These are phyloP conservation scores for Penicillium brevicompactum DNA, from an alignment of 2,329 filamentous ascomycete genomes.

Conservation along the genomic window DNA sequence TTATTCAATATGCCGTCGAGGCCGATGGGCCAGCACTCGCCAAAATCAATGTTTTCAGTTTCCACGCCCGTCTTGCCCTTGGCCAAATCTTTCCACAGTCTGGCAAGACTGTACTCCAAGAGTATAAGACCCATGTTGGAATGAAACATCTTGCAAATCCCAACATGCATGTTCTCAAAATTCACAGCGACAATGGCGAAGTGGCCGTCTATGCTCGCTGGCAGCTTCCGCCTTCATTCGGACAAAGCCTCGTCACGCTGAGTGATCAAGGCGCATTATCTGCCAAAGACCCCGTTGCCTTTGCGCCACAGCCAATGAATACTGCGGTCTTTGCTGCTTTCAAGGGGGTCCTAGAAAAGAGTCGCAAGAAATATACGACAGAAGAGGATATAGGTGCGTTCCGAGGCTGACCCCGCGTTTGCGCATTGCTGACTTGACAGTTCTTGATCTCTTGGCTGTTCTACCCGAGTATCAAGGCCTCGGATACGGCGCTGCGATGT, in stretches of 20 bases:
- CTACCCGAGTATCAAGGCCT: constrained; percentile 47
- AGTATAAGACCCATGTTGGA: constrained; percentile 41
- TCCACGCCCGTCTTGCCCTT: constrained; percentile 43
- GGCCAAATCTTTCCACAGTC: constrained; percentile 43
- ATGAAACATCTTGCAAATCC: constrained; percentile 47
- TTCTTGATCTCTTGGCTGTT: constrained; percentile 52
- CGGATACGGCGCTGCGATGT: constrained; percentile 48
- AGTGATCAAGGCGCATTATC: constrained; percentile 46
- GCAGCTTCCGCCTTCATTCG: constrained; percentile 36
- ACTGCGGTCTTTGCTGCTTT: constrained; percentile 40
- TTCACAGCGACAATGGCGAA: constrained; percentile 37
- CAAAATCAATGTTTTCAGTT: constrained; percentile 51
- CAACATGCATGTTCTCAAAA: constrained; percentile 43
- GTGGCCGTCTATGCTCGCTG: constrained; percentile 55
- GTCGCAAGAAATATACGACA: constrained; percentile 19
- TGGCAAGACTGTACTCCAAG: constrained; percentile 21
- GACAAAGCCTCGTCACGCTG: constrained; percentile 26
- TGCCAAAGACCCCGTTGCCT: constrained; percentile 35
- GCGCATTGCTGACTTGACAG: constrained; percentile 11
- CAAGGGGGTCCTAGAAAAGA: constrained; percentile 17
- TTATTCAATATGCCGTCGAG: constrained; percentile 43
- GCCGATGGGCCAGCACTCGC: constrained; percentile 47
- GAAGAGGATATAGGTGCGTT: constrained; percentile 30
- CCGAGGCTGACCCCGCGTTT: constrained; percentile 4
- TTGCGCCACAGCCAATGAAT: constrained; percentile 49